Base-by-base conservation (phyloP, 345 rosid genomes). In the Salix arbutifolia region DNA sequence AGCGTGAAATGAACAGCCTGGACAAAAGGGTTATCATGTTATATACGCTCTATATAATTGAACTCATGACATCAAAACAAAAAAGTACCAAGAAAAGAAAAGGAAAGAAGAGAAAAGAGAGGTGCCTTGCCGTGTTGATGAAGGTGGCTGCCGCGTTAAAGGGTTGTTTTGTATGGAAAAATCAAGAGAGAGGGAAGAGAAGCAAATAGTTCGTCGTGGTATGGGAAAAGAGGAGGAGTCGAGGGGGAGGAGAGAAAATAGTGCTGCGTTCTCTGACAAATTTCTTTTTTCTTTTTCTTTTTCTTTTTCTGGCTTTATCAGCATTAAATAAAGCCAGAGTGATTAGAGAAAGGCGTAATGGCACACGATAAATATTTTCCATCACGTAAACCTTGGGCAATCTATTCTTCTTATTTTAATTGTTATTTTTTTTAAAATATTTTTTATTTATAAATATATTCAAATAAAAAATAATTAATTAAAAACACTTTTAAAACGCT, bases 1-100 rank as follows among this genome's bases (percentile, higher is more conserved):
- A 79, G 83, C 85, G 84, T 88, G 65, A 66, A 82, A 84, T 71
- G 83, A 77, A 72, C 69, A 73, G 72, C 75, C 76, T 77, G 84
- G 48, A 75, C 66, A 87, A 79, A 80, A 77, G 85, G 85, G 84
- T 69, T 78, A 80, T 84, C 79, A 83, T 77, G 81, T 79, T 65
- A 75, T 46, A 46, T 14, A 46, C 4, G 79, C 77, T 62, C 69
- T 75, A 66, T 17, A 17, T 66, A 23, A 58, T 58, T 46, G 23
- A 58, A 4, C 28, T 58, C 9, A 58, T n/a, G 52, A 19, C 3
- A 66, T 38, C 76, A 23, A 28, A 23, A 72, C 33, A 46, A 67
- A 71, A n/a, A 60, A 72, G 69, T 46, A 61, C 50, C 78, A 31
- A 40, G 72, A 38, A 64, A 60, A 61, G 13, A 40, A 19, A 58